A percentile compares a stretch with the other conserved stretches of the same genome.
Conservation (phyloP, 139 green algal genomes). For the Chlorella sp. region DNA sequence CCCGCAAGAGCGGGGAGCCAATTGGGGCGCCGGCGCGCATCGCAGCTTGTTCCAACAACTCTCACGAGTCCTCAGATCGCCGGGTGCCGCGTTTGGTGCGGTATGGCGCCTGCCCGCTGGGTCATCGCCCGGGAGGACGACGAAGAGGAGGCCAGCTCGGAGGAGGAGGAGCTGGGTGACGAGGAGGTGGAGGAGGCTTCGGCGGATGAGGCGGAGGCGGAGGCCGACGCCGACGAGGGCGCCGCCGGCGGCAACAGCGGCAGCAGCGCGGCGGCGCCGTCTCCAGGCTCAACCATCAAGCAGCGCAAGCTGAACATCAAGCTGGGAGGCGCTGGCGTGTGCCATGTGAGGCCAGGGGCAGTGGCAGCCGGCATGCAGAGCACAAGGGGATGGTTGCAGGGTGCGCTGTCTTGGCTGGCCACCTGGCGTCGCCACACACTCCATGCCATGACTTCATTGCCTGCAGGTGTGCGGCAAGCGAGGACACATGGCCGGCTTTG, state of each 20-base stretch:
- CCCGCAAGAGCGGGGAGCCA: too few species aligned
- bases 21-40: too few species aligned
- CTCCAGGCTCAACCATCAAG: background rate
- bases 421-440: too few species aligned
- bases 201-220: slow-evolving; percentile 7
- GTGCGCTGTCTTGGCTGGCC: too few species aligned
- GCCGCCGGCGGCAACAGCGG: background rate
- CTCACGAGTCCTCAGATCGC: too few species aligned
- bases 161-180: background rate
- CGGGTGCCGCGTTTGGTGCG: too few species aligned
- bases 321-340: slow-evolving; percentile 20
- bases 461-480: slow-evolving; percentile 84
- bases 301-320: slow-evolving; percentile 43
- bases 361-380: too few species aligned
- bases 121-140: slow-evolving; percentile 23
- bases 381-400: too few species aligned
- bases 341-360: slow-evolving; percentile 27
- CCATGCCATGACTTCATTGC: too few species aligned
- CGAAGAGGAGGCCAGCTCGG: slow-evolving; percentile 35
- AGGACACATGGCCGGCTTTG: slow-evolving; percentile 89
- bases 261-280: slow-evolving; percentile 9
- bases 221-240: slow-evolving; percentile 10
- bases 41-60: too few species aligned
- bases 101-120: background rate
- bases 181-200: background rate